A percentile compares a stretch with the other conserved stretches of the same genome.
Evolutionary conservation across 441 rosid genomes (phyloP).

Genomic region (Croton laevigatus): DNA sequence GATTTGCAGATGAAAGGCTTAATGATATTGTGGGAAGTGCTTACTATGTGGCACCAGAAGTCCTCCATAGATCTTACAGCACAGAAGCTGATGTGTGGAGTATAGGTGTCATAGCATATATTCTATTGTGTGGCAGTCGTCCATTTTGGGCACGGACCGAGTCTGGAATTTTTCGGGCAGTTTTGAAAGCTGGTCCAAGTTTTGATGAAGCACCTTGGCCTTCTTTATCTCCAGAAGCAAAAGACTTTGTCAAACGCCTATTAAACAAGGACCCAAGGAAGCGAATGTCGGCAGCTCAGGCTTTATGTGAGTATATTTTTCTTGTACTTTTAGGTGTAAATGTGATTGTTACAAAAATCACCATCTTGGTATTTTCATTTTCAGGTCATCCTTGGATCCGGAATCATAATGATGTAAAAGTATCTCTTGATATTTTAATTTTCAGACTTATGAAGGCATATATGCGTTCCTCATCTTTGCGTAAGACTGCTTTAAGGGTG

Average conservation of each 20-base stretch:
- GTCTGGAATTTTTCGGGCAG: conserved; percentile 91
- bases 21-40: conserved; percentile 99
- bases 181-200: conserved; percentile 82
- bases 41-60: conserved; percentile 97
- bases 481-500: conserved; percentile 92
- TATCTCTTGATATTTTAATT: conserved; percentile 75
- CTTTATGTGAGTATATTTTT: conserved; percentile 58
- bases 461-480: conserved; percentile 78
- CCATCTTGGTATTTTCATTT: conserved; percentile 13
- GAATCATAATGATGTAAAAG: conserved; percentile 41
- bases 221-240: conserved; percentile 73
- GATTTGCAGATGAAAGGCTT: conserved; percentile 75
- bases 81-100: conserved; percentile 99
- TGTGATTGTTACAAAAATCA: conserved; percentile 17
- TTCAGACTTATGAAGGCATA: conserved; percentile 76
- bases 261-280: conserved; percentile 81
- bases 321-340: conserved; percentile 17
- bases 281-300: conserved; percentile 94
- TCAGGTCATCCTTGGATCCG: conserved; percentile 96
- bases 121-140: conserved; percentile 90
- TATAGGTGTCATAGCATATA: conserved; percentile 88
- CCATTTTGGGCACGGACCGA: conserved; percentile 99
- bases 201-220: conserved; percentile 93
- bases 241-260: conserved; percentile 76
- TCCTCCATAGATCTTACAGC: conserved; percentile 83